phyloP scores from a whole-genome alignment of 106 monocot genomes.

The Dendrobium chrysotoxum region DNA sequence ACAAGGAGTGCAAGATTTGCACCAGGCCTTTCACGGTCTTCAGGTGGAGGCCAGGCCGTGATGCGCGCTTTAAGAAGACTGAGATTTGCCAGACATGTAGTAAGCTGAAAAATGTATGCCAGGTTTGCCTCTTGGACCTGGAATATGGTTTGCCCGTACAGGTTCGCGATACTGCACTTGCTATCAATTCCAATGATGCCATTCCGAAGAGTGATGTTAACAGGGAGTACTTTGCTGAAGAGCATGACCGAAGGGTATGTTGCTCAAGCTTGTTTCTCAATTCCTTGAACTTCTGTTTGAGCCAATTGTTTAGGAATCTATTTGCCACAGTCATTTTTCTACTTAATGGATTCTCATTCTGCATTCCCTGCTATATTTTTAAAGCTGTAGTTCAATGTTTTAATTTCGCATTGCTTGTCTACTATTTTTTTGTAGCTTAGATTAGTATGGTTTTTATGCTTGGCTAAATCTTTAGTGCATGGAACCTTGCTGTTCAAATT shows the following conservation, averaged over 20 bases:
- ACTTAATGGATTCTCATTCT: not conserved
- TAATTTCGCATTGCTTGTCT: not conserved
- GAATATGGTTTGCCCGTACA: conserved; percentile 98
- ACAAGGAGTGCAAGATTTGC: conserved; percentile 99
- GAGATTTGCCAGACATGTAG: conserved; percentile 75
- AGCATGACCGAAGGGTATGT: conserved; percentile 91
- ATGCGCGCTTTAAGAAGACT: conserved; percentile 69
- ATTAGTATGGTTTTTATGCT: not conserved
- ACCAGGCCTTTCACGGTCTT: conserved; percentile 95
- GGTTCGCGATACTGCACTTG: conserved; percentile 87
- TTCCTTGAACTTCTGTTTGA: not conserved
- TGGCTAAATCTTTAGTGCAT: not conserved
- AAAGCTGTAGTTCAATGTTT: not conserved
- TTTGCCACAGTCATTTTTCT: not conserved
- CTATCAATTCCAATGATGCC: conserved; percentile 88
- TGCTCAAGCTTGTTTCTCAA: not conserved
- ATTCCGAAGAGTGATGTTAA: conserved; percentile 98
- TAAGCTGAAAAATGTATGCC: conserved; percentile 80
- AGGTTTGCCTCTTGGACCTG: conserved; percentile 93
- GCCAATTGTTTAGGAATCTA: not conserved
- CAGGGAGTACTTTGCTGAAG: conserved; percentile 94
- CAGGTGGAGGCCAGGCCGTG: conserved; percentile 95
- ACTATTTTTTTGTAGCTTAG: not conserved
- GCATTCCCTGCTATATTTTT: no score
- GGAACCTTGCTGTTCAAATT: no score